A percentile compares a stretch with the other conserved stretches of the same genome.
Evolutionary conservation across 2,329 filamentous ascomycete species (phyloP).

Genomic region (Trichoderma oligosporum): DNA sequence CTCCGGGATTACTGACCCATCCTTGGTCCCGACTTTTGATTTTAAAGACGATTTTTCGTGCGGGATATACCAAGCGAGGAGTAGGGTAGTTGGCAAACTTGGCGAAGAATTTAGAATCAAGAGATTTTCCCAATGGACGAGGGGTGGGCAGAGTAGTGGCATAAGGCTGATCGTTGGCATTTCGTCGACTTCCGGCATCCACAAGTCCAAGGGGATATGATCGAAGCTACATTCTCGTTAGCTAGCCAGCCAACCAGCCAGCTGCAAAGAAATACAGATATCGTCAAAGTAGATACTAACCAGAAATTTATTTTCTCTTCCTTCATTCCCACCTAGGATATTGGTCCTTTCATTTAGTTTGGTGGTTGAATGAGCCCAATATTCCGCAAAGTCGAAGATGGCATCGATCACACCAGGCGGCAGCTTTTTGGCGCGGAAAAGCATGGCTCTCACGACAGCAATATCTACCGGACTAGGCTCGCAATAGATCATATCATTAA

Average conservation of each 20-base stretch:
- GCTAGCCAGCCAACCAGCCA: not conserved
- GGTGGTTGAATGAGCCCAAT: slow-evolving; percentile 53
- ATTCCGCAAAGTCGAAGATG: slow-evolving; percentile 58
- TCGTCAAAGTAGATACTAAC: slow-evolving; percentile 23
- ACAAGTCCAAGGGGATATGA: slow-evolving; percentile 39
- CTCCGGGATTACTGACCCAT: slow-evolving; percentile 38
- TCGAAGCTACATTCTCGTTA: slow-evolving; percentile 30
- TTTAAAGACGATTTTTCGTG: slow-evolving; percentile 59
- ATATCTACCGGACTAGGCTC: slow-evolving; percentile 48
- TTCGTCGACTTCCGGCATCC: slow-evolving; percentile 26
- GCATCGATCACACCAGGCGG: slow-evolving; percentile 54
- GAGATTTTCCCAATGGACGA: slow-evolving; percentile 26
- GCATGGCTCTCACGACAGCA: slow-evolving; percentile 44
- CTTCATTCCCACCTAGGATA: slow-evolving; percentile 22
- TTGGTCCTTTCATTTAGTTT: slow-evolving; percentile 31
- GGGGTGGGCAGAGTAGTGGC: slow-evolving; percentile 31
- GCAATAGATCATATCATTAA: slow-evolving; percentile 19
- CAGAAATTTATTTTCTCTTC: slow-evolving; percentile 33
- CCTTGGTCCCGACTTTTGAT: slow-evolving; percentile 58
- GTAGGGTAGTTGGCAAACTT: slow-evolving; percentile 38
- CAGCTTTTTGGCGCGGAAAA: slow-evolving; percentile 42
- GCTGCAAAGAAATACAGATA: not conserved
- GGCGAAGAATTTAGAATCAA: slow-evolving; percentile 30
- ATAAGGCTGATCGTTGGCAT: slow-evolving; percentile 25
- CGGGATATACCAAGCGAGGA: slow-evolving; percentile 45